A percentile compares a stretch with the other conserved stretches of the same genome.
These are phyloP conservation scores for Termitomyces bulborhizus DNA, from an alignment of 768 basidiomycete species.

Conservation along the genomic window DNA sequence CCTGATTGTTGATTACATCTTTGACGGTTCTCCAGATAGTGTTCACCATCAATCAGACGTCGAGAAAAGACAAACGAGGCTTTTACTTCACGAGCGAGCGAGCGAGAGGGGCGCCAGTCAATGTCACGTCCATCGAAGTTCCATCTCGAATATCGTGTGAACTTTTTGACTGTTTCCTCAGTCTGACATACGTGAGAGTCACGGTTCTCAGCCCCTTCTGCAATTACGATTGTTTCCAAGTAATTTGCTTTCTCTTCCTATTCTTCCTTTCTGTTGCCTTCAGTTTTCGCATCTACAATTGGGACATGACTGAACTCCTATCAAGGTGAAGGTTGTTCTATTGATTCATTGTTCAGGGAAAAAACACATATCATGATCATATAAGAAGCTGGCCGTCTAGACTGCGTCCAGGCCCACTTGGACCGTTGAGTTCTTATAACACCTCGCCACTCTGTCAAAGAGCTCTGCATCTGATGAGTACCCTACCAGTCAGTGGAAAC, in stretches of 20 bases:
- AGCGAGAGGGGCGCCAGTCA: too few relatives aligned
- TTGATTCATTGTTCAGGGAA: not conserved
- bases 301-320: not conserved
- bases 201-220: too few relatives aligned
- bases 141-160: too few relatives aligned
- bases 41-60: too few relatives aligned
- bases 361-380: not conserved
- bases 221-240: too few relatives aligned
- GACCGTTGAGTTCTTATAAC: not conserved
- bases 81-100: too few relatives aligned
- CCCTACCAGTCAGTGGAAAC: not conserved
- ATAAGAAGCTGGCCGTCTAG: slow-evolving; percentile 2
- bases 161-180: too few relatives aligned
- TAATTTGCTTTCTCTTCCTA: not conserved
- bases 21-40: too few relatives aligned
- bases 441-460: not conserved
- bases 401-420: slow-evolving; percentile 9
- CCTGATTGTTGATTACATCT: too few relatives aligned
- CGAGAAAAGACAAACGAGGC: too few relatives aligned
- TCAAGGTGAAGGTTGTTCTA: not conserved
- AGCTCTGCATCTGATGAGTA: slow-evolving; percentile 1
- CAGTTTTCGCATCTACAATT: not conserved
- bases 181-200: too few relatives aligned
- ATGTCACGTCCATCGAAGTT: too few relatives aligned
- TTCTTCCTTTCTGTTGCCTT: not conserved